Conservation (phyloP, 1,139 yeast species). For the Entelexis paramagnoliae region DNA sequence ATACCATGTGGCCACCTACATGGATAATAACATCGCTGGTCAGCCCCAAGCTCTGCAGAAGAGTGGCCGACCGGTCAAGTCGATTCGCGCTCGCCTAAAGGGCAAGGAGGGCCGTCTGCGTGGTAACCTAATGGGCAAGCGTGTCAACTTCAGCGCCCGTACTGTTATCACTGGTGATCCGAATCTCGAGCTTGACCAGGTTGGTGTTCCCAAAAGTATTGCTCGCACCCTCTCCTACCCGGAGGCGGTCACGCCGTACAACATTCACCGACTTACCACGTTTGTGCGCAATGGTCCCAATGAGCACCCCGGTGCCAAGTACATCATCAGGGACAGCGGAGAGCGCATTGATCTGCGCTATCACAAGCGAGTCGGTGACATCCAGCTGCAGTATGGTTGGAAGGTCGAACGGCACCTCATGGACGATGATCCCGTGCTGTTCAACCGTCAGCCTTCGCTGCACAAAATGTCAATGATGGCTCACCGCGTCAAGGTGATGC, state of each 20-base stretch:
- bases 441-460: constrained; percentile 97
- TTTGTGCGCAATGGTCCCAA: constrained; percentile 95
- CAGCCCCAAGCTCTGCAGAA: constrained; percentile 98
- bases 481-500: constrained; percentile 98
- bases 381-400: constrained; percentile 97
- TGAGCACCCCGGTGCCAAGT: constrained; percentile 99
- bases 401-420: constrained; percentile 95
- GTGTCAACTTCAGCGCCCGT: constrained; percentile 98
- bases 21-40: constrained; percentile 99
- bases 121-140: constrained; percentile 98
- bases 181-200: constrained; percentile 91
- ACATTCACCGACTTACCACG: constrained; percentile 85
- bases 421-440: constrained; percentile 94
- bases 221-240: constrained; percentile 95
- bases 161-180: constrained; percentile 99
- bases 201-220: constrained; percentile 94
- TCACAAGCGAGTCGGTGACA: constrained; percentile 96
- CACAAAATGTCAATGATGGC: constrained; percentile 99
- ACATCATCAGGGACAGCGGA: constrained; percentile 95
- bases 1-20: constrained; percentile 97
- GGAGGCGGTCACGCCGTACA: constrained; percentile 94
- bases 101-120: constrained; percentile 98
- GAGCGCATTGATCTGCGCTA: constrained; percentile 95
- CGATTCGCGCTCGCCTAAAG: constrained; percentile 96
- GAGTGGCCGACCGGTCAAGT: constrained; percentile 96